Evolutionary conservation across 345 rosid species (phyloP).

Genomic region (Gossypium australe): DNA sequence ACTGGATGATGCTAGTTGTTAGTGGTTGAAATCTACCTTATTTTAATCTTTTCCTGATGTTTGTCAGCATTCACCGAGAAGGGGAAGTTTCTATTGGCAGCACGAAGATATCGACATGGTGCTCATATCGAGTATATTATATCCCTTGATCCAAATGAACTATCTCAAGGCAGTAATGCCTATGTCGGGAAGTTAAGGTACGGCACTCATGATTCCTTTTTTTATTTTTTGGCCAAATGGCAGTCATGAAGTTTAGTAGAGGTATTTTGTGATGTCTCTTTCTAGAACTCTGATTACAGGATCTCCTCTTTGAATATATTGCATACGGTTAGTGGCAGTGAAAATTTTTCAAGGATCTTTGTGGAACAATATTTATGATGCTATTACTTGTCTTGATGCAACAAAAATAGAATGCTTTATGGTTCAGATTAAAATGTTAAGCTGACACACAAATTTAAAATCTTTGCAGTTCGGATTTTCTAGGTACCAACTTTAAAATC

Average conservation of each 20-base stretch:
- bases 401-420: no score
- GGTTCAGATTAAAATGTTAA: background rate
- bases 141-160: slow-evolving; percentile 77
- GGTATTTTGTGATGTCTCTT: background rate
- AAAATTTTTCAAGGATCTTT: background rate
- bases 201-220: background rate
- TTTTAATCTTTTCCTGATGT: background rate
- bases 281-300: background rate
- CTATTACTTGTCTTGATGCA: background rate
- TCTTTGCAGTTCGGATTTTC: slow-evolving; percentile 79
- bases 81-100: slow-evolving; percentile 94
- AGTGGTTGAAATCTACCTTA: background rate
- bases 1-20: background rate
- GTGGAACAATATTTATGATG: background rate
- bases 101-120: slow-evolving; percentile 72
- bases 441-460: background rate
- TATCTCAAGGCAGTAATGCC: slow-evolving; percentile 93
- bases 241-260: background rate
- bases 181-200: slow-evolving; percentile 94
- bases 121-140: slow-evolving; percentile 80
- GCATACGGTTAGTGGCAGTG: background rate
- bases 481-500: slow-evolving; percentile 88
- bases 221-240: no score
- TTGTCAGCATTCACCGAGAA: slow-evolving; percentile 63
- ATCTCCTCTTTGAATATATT: background rate